Evolutionary conservation across 441 rosid genomes (phyloP), one percentile per base, ranked within the genome.

Genomic region (Gossypium davidsonii): DNA sequence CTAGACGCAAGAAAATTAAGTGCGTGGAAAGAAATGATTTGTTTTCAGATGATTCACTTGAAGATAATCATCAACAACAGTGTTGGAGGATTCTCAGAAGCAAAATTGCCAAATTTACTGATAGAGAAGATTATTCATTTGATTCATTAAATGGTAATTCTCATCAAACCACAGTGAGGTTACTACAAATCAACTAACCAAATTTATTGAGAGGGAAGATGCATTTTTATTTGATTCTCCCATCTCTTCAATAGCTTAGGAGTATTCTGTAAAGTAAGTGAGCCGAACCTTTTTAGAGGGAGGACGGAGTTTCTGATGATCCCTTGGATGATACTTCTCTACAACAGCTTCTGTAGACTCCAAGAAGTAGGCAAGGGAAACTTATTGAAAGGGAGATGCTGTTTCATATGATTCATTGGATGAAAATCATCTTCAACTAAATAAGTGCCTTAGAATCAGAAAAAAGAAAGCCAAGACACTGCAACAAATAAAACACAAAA

Each of bases 331-430:
- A 81, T 67, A 37, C 42, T 6, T 21, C 17, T 15, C 37, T 72
- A 67, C 80, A 49, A 37, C 80, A 74, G 74, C 63, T 21, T 63
- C 68, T 80, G 78, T 82, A 76, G 75, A 67, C 63, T 26, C 68
- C 65, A 7, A 79, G 76, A 44, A 66, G 70, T 34, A 77, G 75
- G 70, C 73, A 74, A 75, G 59, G 81, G 51, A 82, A 78, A 64
- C 68, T 31, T 76, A 53, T 74, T 34, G 89, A 73, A 73, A 75
- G 67, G 73, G 85, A 83, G 76, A 77, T 71, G 83, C 42, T 10
- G 64, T 53, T 53, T 85, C 85, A 7, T 77, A 86, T 79, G 91
- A 84, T 77, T 83, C 85, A 51, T 61, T 48, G 11, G 89, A 75
- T 31, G 80, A 68, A 7, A 37, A 37, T 37, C 44, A 34, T 71